Percentiles rank a stretch among this genome's conserved stretches.
Conservation (phyloP, 2,329 filamentous ascomycete genomes). For the Phialophora verrucosa region DNA sequence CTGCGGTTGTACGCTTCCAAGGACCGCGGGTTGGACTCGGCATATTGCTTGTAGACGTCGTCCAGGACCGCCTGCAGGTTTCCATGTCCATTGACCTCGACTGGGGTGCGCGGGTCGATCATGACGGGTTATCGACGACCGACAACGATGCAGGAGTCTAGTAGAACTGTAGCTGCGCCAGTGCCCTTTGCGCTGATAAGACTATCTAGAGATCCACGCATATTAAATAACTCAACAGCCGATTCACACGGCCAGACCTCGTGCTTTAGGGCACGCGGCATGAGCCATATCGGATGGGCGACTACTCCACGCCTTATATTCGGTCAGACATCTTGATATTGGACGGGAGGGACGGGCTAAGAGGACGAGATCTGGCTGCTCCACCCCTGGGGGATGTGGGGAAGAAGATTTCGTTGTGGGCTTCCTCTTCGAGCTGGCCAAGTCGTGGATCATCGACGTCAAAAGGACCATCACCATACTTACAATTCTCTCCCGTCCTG, state of each 20-base stretch:
- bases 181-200: neutral
- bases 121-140: slow-evolving; percentile 1
- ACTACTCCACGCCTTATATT: neutral
- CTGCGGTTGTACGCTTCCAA: slow-evolving; percentile 14
- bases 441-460: slow-evolving; percentile 14
- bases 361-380: neutral
- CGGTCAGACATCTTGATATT: slow-evolving; percentile 9
- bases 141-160: neutral
- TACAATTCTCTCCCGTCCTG: slow-evolving; percentile 4
- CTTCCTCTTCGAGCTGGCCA: slow-evolving; percentile 19
- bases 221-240: neutral
- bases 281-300: neutral
- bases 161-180: neutral
- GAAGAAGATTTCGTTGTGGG: slow-evolving; percentile 12
- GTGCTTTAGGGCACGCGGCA: neutral
- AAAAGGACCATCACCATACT: neutral
- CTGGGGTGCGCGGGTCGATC: neutral
- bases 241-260: slow-evolving; percentile 2
- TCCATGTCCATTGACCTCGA: neutral
- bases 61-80: neutral
- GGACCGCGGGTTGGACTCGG: slow-evolving; percentile 10
- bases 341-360: neutral
- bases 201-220: neutral
- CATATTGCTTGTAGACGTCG: slow-evolving; percentile 10
- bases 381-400: neutral